Evolutionary conservation across 2,329 filamentous ascomycete species (phyloP), one percentile per base, ranked within the genome.

Genomic region (Aschersonia sp.): DNA sequence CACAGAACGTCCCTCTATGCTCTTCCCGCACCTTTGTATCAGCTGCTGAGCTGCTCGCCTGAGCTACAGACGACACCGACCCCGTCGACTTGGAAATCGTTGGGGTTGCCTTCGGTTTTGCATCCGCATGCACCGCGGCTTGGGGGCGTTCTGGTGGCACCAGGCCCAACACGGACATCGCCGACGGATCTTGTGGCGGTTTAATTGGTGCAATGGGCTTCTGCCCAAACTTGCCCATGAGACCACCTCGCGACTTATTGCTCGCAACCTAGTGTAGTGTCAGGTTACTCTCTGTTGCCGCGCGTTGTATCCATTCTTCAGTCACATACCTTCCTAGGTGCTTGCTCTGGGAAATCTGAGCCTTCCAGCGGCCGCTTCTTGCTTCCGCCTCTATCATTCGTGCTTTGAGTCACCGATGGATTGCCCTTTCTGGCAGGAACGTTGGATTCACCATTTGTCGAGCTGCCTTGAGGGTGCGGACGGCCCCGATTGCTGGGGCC

Each of bases 101-200:
- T 12, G 35, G 35, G 12, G 45, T 50, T 22, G 22, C 22, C 22
- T 22, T 22, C 31, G 50, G 30, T 22, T 12, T 53, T 40, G 47
- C 47, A 29, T 46, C 53, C 33, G 52, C 42, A 33, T 51, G 50
- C 22, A 41, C 39, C 40, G 65, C 56, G 31, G 65, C 56, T 4
- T 65, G 63, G 43, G 67, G 66, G 39, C 69, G 61, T 50, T 68
- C 63, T 6, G 70, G 71, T 29, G 71, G 70, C 9, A 58, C 62
- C 52, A 76, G 58, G 6, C 72, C 72, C 43, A 76, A 60, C 22
- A 71, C 68, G 48, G 71, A 67, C 70, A 75, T 72, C 14, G 72
- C 73, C 2, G 72, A 72, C 2, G 72, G 72, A 47, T 76, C 73
- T 31, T 59, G 62, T n/a, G 64, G 63, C n/a, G 56, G 54, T 48